Conservation (phyloP, 352 stramenopile species). For the Pythium folliculosum region DNA sequence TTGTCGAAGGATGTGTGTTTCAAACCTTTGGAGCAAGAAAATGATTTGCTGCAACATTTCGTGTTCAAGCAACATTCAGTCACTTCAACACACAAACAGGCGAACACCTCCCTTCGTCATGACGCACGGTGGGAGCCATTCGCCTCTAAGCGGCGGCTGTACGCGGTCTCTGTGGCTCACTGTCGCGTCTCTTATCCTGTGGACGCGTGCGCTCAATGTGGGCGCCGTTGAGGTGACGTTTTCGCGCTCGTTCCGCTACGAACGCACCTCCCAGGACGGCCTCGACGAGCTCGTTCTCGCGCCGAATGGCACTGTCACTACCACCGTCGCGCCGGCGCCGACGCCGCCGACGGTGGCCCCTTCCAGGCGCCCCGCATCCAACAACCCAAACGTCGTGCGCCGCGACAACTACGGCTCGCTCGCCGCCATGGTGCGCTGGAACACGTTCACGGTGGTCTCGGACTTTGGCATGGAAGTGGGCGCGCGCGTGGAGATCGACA, state of each 20-base stretch:
- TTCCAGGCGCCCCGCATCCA: not conserved
- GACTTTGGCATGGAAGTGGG: constrained; percentile 61
- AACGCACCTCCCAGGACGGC: constrained; percentile 12
- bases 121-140: too few relatives aligned
- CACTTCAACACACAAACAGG: constrained; percentile 4
- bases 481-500: constrained; percentile 42
- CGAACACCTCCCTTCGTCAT: too few relatives aligned
- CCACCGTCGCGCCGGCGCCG: constrained; percentile 2
- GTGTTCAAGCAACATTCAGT: not conserved
- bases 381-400: not conserved
- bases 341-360: not conserved
- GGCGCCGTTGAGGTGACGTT: constrained; percentile 25
- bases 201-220: not conserved
- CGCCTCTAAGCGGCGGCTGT: not conserved
- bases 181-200: not conserved
- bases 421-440: constrained; percentile 47
- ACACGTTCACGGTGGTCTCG: constrained; percentile 58
- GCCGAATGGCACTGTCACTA: not conserved
- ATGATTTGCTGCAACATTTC: constrained; percentile 20
- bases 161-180: constrained; percentile 1
- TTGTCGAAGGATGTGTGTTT: constrained; percentile 21
- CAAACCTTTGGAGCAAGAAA: constrained; percentile 7
- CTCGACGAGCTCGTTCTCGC: not conserved
- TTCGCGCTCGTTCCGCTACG: constrained; percentile 23
- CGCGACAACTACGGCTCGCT: constrained; percentile 17